Evolutionary conservation across 225 moss, liverwort and hornwort genomes (phyloP), one percentile per base, ranked within the genome.

Genomic region (Polytrichum formosum): DNA sequence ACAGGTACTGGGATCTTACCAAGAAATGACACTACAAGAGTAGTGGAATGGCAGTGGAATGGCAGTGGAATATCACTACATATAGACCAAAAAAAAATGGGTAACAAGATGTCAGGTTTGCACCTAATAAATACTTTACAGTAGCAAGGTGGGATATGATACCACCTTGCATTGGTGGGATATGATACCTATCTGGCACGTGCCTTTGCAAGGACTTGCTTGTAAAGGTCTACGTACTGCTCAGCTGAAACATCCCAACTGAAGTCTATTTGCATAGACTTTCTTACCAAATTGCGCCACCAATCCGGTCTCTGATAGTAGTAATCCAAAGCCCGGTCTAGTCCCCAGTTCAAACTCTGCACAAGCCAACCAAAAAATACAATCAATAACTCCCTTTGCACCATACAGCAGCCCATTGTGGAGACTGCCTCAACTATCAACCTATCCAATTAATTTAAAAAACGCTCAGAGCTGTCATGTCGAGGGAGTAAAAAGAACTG

Each of bases 281-380:
- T 88, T 65, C 73, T 82, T 55, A 97, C 94, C 68, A 97, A 83
- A 65, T 85, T 82, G 64, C 78, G 79, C 97, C 97, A 97, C 97
- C 90, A 90, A n/a, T 74, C 73, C 28, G 85, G 82, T 53, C 90
- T 82, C 69, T 79, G 80, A 7, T 65, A 75, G 65, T 80, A 94
- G 74, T 92, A 90, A 46, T 78, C 78, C 78, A 97, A 10, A 55
- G 92, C 92, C 74, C 94, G 84, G 71, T 94, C 97, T 81, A 97
- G 81, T 53, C 89, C 94, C 83, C 86, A 94, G 72, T 97, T 92
- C 75, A 97, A 81, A 73, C 92, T 91, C 93, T 97, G 93, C 84
- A 80, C 54, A 61, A 53, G 22, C 35, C 54, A 76, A 37, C 58
- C 62, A 18, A 55, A 19, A 6, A 46, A 46, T 16, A n/a, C 21